Base-by-base conservation (phyloP, 345 rosid genomes). In the Laguncularia racemosa region DNA sequence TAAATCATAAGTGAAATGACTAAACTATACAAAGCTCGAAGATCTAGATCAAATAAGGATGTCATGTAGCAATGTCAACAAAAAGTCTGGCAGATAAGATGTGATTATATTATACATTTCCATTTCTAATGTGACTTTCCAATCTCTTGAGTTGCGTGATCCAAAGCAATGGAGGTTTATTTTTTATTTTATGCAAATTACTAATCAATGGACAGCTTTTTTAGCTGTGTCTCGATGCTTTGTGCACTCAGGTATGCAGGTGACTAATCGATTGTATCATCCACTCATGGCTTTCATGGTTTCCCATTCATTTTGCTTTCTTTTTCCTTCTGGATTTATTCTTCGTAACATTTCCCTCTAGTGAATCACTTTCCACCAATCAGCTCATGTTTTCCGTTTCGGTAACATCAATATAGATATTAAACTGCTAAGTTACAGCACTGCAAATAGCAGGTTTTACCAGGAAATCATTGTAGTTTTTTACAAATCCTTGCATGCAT, bases 241-340 rank as follows among this genome's bases (percentile, higher is more conserved):
- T 53, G 81, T 68, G 78, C 78, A 67, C 78, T 72, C 68, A 60
- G 67, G 21, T 44, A 12, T 44, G 33, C 12, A 14, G 69, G 61
- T 49, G 58, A 62, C 72, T 55, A 33, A 33, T 62, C 10, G 20
- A 16, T 18, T 6, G 11, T 14, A 63, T 58, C 70, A 69, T 58
- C 19, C 65, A 7, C 64, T 55, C 75, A 54, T 33, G 40, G 40
- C 49, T 51, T 60, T 70, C 65, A 12, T 20, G 46, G 40, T 52
- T 48, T 46, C 54, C 45, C 23, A 14, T 44, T 16, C 40, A 16
- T 9, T 13, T 23, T 16, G 16, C 44, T 51, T 13, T 17, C 28
- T 16, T n/a, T 56, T 20, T 1, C 16, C 5, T 8, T 21, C 9
- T 12, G 46, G 33, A 8, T 23, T 55, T 48, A 52, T 44, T 38